Evolutionary conservation across 352 stramenopile genomes (phyloP), one percentile per base, ranked within the genome.

Genomic region (Phytophthora cryptogea): DNA sequence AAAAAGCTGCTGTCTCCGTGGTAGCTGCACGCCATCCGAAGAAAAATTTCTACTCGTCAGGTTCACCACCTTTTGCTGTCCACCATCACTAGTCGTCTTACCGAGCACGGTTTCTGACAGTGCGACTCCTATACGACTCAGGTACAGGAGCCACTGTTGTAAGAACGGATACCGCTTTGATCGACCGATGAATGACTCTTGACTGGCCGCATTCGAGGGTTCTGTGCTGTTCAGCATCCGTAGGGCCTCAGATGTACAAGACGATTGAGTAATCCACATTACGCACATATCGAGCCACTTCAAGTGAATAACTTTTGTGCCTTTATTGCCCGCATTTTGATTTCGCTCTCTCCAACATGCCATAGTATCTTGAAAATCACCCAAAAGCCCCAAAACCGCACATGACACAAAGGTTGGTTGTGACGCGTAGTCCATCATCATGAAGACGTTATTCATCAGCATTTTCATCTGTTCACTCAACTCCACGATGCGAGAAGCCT

Each of bases 91-190:
- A 32, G 27, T 53, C 0, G 4, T 42, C 28, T 27, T 9, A 14
- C 23, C 36, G 37, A 39, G 4, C 17, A 27, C 23, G 27, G 28
- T n/a, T 26, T 71, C 58, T 8, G 70, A n/a, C 11, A 72, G 37
- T 16, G 53, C 36, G 6, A 68, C 50, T 4, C 47, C 67, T 13
- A 84, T 17, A 45, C 58, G 64, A 30, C 59, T 74, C 26, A 71
- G 5, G 28, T 57, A 58, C n/a, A 73, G 50, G 16, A 90, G 49
- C 80, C 80, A 92, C 37, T 80, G 68, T 50, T 92, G 82, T 2
- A 90, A 43, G 13, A 90, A 78, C 20, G 82, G 72, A 20, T 84
- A 89, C 23, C 31, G 27, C 45, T 68, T 77, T 20, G 52, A 51
- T 0, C 47, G 32, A 0, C 59, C 57, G n/a, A 89, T 55, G 23